Evolutionary conservation across 352 stramenopile species (phyloP).

Genomic region (Pythium scleroteichum): DNA sequence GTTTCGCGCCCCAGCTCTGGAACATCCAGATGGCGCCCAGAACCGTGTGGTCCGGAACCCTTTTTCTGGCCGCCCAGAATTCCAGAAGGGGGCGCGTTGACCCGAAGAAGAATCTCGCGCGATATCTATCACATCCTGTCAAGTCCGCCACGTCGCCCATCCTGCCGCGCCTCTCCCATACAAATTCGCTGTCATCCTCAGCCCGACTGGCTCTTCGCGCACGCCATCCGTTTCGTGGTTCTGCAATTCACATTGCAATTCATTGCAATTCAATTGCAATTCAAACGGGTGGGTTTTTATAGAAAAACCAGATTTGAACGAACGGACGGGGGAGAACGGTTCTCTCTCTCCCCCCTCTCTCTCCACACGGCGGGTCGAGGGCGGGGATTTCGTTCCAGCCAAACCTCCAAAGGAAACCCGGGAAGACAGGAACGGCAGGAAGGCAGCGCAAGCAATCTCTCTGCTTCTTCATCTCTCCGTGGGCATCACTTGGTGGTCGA

Average conservation of each 20-base stretch:
- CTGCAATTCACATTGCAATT: slow-evolving; percentile 36
- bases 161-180: slow-evolving; percentile 21
- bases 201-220: slow-evolving; percentile 14
- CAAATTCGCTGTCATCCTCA: slow-evolving; percentile 15
- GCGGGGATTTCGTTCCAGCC: slow-evolving; percentile 21
- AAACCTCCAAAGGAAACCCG: slow-evolving; percentile 33
- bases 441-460: slow-evolving; percentile 3
- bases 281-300: slow-evolving; percentile 39
- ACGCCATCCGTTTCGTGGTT: slow-evolving; percentile 28
- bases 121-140: background rate
- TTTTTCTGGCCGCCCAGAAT: slow-evolving; percentile 1
- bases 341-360: slow-evolving; percentile 12
- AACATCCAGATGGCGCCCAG: slow-evolving; percentile 22
- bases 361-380: slow-evolving; percentile 16
- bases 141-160: slow-evolving; percentile 15
- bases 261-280: slow-evolving; percentile 32
- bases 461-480: slow-evolving; percentile 25
- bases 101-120: slow-evolving; percentile 11
- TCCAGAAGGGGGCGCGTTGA: slow-evolving; percentile 15
- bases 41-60: slow-evolving; percentile 16
- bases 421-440: slow-evolving; percentile 23
- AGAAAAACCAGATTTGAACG: slow-evolving; percentile 35
- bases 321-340: slow-evolving; percentile 19
- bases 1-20: slow-evolving; percentile 14
- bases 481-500: slow-evolving; percentile 20